These are phyloP conservation scores for Phytophthora sp. DNA, from an alignment of 352 stramenopile species.

Conservation along the genomic window DNA sequence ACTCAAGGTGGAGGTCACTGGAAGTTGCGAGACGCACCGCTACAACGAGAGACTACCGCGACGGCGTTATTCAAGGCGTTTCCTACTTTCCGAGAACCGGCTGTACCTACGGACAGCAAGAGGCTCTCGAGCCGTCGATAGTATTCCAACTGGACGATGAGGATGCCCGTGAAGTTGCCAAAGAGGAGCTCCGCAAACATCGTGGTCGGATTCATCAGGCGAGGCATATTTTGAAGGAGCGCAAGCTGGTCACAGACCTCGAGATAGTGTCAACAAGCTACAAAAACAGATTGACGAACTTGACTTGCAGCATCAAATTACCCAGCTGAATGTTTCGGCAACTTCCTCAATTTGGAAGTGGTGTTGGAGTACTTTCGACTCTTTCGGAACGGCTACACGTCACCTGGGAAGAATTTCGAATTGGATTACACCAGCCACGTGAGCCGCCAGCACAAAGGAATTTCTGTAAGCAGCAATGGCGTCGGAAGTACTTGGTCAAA, in stretches of 20 bases:
- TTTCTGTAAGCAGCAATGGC: slow-evolving; percentile 17
- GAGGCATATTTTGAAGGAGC: slow-evolving; percentile 22
- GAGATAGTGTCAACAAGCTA: slow-evolving; percentile 9
- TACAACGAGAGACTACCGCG: too few relatives aligned
- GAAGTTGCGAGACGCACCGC: too few relatives aligned
- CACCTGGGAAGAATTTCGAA: too few relatives aligned
- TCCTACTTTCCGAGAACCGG: too few relatives aligned
- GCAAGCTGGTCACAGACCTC: slow-evolving; percentile 7
- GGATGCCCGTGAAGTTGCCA: too few relatives aligned
- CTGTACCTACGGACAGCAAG: too few relatives aligned
- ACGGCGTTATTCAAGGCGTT: too few relatives aligned
- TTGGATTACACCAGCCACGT: background rate
- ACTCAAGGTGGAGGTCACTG: too few relatives aligned
- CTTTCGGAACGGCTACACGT: slow-evolving; percentile 17
- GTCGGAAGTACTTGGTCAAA: slow-evolving; percentile 1
- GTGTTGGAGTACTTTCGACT: slow-evolving; percentile 22
- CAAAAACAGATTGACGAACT: slow-evolving; percentile 15
- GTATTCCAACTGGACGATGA: too few relatives aligned
- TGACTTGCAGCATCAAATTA: slow-evolving; percentile 4
- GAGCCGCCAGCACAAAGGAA: slow-evolving; percentile 9
- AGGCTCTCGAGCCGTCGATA: too few relatives aligned
- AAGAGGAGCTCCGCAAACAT: slow-evolving; percentile 8
- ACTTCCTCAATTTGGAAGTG: slow-evolving; percentile 15
- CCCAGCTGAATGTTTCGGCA: background rate
- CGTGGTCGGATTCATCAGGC: slow-evolving; percentile 19